Evolutionary conservation across 495 filamentous ascomycete species (phyloP), one percentile per base, ranked within the genome.

Genomic region (Amorphotheca resinae): DNA sequence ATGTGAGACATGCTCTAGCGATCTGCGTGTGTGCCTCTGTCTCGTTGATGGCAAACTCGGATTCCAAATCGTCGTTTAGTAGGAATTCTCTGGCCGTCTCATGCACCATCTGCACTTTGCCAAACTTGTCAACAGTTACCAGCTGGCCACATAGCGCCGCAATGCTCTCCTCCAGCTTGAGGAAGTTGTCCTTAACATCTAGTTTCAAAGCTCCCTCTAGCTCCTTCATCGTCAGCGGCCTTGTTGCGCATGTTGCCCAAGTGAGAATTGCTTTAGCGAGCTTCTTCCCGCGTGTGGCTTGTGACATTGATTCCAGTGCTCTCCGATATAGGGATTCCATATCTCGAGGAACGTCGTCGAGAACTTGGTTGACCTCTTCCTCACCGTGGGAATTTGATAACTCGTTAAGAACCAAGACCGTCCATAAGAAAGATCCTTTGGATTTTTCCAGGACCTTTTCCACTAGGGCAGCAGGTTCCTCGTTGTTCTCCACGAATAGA

Each of bases 81-180:
- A 54, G 34, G 30, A 26, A 48, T 31, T 49, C 41, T 44, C 25
- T 42, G 2, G 64, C 64, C 0, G 64, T 69, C 26, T 64, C 52
- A 46, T 72, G 68, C 14, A 68, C 48, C 21, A 69, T 48, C n/a
- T 53, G 44, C 11, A 65, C 58, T 15, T 60, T 49, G 2, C 34
- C 42, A 1, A 49, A 32, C n/a, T 23, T 21, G 42, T 72, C 64
- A 7, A 70, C 39, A 8, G 45, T 43, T 0, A 70, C 42, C 15
- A 71, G 62, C 0, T 59, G 57, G 1, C 68, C 61, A 39, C 66
- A 71, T 2, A 39, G 22, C 1, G 34, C 14, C 31, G 18, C 7
- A 0, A 56, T 33, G 6, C 25, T 15, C 3, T 40, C 36, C 16
- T 39, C 38, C 1, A 57, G 15, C 9, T 30, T 37, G 26, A 7